Conservation (phyloP, 345 rosid genomes). For the Arabidopsis arenosa region DNA sequence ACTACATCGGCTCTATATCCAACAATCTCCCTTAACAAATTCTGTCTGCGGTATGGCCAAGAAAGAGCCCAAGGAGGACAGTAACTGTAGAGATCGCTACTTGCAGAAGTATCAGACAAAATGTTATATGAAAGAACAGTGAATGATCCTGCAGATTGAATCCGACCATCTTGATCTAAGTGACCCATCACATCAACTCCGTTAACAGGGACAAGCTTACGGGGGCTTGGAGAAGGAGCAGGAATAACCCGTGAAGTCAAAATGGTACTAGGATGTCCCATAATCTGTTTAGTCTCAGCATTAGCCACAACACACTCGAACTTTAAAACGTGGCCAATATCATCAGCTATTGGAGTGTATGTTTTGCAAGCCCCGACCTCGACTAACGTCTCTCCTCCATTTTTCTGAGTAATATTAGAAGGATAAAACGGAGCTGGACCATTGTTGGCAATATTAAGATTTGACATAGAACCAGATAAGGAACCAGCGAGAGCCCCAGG, state of each 20-base stretch:
- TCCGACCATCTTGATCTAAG: constrained; percentile 71
- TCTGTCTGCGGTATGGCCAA: constrained; percentile 96
- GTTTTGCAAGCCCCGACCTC: constrained; percentile 93
- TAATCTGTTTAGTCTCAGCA: constrained; percentile 68
- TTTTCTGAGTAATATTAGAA: constrained; percentile 70
- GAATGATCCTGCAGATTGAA: constrained; percentile 80
- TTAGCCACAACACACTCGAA: constrained; percentile 89
- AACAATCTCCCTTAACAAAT: constrained; percentile 90
- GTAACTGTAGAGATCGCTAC: constrained; percentile 76
- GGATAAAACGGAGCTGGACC: constrained; percentile 82
- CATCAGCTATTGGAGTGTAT: constrained; percentile 93
- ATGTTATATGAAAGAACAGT: constrained; percentile 96
- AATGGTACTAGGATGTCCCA: constrained; percentile 71
- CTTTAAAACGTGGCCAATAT: constrained; percentile 89
- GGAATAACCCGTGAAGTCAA: constrained; percentile 95
- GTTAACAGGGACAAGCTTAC: constrained; percentile 73
- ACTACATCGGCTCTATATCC: constrained; percentile 98
- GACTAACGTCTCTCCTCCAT: constrained; percentile 78
- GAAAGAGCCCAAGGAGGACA: constrained; percentile 99
- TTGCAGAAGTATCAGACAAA: constrained; percentile 79
- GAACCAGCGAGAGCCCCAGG: constrained; percentile 63
- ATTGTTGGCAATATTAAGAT: constrained; percentile 60
- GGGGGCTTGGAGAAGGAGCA: constrained; percentile 94
- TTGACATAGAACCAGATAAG: constrained; percentile 74
- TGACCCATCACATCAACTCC: constrained; percentile 79